Evolutionary conservation across 2,329 filamentous ascomycete species (phyloP), one percentile per base, ranked within the genome.

Genomic region (Penicillium sp.): DNA sequence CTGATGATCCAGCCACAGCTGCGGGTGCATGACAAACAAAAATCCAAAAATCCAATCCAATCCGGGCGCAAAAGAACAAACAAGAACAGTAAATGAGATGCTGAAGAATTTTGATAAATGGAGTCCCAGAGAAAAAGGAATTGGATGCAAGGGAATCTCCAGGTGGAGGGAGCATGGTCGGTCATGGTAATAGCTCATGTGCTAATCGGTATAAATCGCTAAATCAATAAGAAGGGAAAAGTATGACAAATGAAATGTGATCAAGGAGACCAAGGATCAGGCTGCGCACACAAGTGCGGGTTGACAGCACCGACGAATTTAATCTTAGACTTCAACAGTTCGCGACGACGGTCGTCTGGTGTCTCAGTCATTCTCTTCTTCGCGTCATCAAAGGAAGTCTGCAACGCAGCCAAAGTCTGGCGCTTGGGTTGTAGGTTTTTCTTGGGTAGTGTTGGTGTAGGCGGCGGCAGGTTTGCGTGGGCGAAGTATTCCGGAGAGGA

Each of bases 291-390:
- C 9, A 62, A 60, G 31, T 69, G 66, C 4, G 69, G 65, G 37
- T 73, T 70, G 6, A 71, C 66, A 12, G 73, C 73, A 4, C 75
- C 73, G 29, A 77, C 64, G 23, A 77, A 26, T 44, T 68, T 72
- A 45, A 77, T 78, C 47, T 73, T 71, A 20, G 73, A 67, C 61
- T 77, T 77, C 51, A 78, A 51, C 47, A 69, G 66, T 49, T 68
- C 69, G 31, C 71, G 67, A 23, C 73, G 63, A 27, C 70, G 71
- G 50, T 76, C 70, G 14, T 72, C 68, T 23, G 69, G 67, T 12
- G 67, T 62, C 40, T 68, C 65, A 14, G 59, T 65, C 42, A 76
- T 65, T 57, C 65, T 75, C 56, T 68, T 69, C 56, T 67, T 69
- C 3, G 72, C 72, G 2, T 62, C 69, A 25, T 69, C 68, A 15